Conservation (phyloP, 305 asterid species). For the Solanum hybrid region DNA sequence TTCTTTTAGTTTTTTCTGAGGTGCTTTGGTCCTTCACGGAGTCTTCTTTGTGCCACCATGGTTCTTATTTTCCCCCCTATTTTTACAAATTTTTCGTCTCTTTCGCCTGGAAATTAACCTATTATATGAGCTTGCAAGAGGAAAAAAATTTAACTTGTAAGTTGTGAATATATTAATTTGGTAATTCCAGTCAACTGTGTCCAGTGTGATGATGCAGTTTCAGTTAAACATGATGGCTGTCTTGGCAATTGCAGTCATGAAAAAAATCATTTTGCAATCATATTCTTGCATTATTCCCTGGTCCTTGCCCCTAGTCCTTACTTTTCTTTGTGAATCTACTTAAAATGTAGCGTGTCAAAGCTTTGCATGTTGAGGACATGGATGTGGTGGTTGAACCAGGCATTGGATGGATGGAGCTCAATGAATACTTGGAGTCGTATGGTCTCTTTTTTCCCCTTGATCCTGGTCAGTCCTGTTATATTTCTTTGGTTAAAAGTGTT, state of each 20-base stretch:
- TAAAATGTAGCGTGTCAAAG: slow-evolving; percentile 49
- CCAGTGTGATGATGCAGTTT: background rate
- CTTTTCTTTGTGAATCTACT: background rate
- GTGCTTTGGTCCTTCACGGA: background rate
- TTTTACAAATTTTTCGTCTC: background rate
- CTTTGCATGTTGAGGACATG: slow-evolving; percentile 81
- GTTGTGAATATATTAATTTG: background rate
- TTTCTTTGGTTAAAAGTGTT: slow-evolving; percentile 3
- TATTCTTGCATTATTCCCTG: background rate
- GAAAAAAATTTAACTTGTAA: background rate
- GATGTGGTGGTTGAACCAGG: slow-evolving; percentile 99
- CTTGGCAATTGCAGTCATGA: background rate
- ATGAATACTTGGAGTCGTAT: slow-evolving; percentile 83
- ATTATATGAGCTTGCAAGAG: background rate
- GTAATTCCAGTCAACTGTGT: background rate
- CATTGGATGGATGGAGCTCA: slow-evolving; percentile 98
- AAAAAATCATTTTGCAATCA: background rate
- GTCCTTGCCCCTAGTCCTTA: background rate
- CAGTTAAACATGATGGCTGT: background rate
- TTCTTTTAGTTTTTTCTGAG: background rate
- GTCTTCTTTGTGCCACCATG: background rate
- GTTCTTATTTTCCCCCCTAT: background rate
- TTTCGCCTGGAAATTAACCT: background rate
- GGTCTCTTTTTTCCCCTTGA: slow-evolving; percentile 97
- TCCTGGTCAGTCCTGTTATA: slow-evolving; percentile 51